Evolutionary conservation across 257 asterid species (phyloP), one percentile per base, ranked within the genome.

Genomic region (Solanum acaule): DNA sequence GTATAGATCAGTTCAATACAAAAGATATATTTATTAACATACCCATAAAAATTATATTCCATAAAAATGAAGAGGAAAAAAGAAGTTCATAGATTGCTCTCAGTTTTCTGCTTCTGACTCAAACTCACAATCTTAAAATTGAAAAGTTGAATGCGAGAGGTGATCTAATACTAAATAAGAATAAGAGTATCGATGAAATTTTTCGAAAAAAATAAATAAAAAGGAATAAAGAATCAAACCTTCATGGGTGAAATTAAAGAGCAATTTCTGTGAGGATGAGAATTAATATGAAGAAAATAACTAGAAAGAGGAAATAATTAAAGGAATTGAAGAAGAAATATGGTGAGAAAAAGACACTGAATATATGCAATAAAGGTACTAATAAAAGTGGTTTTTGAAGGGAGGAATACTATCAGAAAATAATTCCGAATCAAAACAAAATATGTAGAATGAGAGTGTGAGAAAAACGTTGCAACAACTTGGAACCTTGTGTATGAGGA

Each of bases 191-290:
- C 0, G 22, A 16, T 33, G 25, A 18, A 2, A 4, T 33, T 31
- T 31, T 12, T 14, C 1, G 14, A 67, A 70, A 70, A 14, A 31
- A 13, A 13, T 4, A 68, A 68, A 29, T 3, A 65, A 11, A 65
- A 25, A 46, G 40, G 87, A 89, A 86, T 16, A 42, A 85, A 90
- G 90, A 89, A 91, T 67, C 92, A 87, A 83, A 95, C 98, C 98
- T 95, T 95, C 95, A 93, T 59, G 44, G 40, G 8, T 75, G 31
- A 75, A 75, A 34, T 37, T 37, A 72, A 63, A 38, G 84, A 56
- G n/a, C n/a, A 56, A 56, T 56, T 56, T 56, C n/a, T 56, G 2
- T 56, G 85, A 85, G 44, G 52, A 88, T 73, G 37, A 73, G 68
- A 25, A 49, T 16, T 52, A 52, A 2, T 23, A 35, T 79, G 81